Conservation (phyloP, 2,329 filamentous ascomycete species). For the Diplodia seriata region DNA sequence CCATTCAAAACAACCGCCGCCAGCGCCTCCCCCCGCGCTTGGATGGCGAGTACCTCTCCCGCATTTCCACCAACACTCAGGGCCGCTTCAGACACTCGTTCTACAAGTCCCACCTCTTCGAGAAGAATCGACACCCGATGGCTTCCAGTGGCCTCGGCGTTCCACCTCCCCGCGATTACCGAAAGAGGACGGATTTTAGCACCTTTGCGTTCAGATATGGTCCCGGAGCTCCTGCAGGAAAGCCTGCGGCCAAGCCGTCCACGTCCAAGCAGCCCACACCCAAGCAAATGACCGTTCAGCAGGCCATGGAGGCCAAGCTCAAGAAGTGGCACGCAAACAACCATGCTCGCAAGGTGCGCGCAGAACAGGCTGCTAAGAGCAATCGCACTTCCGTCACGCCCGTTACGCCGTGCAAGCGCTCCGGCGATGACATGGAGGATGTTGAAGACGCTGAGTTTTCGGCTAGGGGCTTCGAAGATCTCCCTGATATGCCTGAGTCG, state of each 20-base stretch:
- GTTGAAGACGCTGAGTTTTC: background rate
- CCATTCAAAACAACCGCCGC: too few species aligned
- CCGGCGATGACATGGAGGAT: background rate
- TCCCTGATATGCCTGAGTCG: background rate
- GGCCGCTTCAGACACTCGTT: too few species aligned
- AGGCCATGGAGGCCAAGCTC: background rate
- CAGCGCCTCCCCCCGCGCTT: too few species aligned
- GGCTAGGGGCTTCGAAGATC: background rate
- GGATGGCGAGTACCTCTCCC: too few species aligned
- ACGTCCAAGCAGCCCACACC: background rate
- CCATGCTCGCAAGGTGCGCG: background rate
- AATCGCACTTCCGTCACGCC: background rate
- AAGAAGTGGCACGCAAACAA: background rate
- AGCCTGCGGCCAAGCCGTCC: background rate
- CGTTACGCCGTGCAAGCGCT: background rate
- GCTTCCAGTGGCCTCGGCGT: background rate
- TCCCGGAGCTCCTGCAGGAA: background rate
- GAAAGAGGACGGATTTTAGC: background rate
- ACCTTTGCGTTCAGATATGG: too few species aligned
- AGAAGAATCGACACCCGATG: too few species aligned
- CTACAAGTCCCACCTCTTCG: too few species aligned
- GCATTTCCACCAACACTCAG: too few species aligned
- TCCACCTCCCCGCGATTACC: background rate
- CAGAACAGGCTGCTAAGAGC: background rate
- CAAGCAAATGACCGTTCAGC: too few species aligned